These are phyloP conservation scores for Hordeum pubiflorum DNA, from an alignment of 202 grass and related monocot species.

Conservation along the genomic window DNA sequence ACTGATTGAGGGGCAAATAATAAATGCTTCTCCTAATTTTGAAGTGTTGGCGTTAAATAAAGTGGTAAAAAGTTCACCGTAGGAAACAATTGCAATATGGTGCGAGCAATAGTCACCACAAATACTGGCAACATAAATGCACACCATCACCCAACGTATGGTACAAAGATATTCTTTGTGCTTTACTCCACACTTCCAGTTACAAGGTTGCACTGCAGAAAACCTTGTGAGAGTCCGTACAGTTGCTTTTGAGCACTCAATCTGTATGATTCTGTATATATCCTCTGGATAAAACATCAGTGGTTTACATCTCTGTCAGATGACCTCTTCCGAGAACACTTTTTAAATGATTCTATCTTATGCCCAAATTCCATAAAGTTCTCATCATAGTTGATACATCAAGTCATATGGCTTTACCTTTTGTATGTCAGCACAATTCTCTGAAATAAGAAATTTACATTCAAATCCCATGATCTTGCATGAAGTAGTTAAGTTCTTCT, in stretches of 20 bases:
- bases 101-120: neutral
- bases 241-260: neutral
- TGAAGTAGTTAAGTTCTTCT: neutral
- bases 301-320: neutral
- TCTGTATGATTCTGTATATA: neutral
- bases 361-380: neutral
- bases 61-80: neutral
- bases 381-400: neutral
- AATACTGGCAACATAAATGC: neutral
- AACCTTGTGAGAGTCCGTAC: neutral
- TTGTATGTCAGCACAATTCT: neutral
- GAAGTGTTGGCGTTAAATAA: neutral
- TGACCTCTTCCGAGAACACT: neutral
- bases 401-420: neutral
- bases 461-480: neutral
- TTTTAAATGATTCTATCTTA: neutral
- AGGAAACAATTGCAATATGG: neutral
- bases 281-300: neutral
- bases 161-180: neutral
- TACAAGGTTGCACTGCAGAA: neutral
- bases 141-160: neutral
- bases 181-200: neutral
- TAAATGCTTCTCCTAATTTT: neutral
- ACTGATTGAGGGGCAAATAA: slow-evolving; percentile 1
- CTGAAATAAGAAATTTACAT: neutral